phyloP scores from a whole-genome alignment of 192 early-diverging fungal species.

The Linnemannia hyalina region DNA sequence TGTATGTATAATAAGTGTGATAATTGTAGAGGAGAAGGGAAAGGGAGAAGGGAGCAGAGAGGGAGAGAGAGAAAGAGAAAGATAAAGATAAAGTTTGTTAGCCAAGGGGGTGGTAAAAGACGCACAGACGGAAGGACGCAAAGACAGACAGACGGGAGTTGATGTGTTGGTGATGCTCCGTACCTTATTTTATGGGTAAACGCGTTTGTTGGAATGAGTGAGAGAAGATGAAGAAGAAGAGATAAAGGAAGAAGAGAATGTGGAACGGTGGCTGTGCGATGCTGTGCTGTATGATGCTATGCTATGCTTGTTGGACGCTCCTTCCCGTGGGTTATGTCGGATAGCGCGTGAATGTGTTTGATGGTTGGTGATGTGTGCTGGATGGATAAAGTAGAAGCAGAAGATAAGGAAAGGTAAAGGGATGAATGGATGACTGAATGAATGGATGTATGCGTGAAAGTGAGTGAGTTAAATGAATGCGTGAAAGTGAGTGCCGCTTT shows the following conservation, averaged over 20 bases:
- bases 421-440: not conserved
- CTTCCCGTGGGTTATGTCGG: not conserved
- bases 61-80: conserved; percentile 1
- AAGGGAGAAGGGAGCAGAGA: not conserved
- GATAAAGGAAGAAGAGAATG: not conserved
- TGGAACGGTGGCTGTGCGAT: not conserved
- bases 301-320: not conserved
- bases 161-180: not conserved
- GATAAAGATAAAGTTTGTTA: conserved; percentile 2
- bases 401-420: not conserved
- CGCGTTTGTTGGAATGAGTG: not conserved
- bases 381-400: not conserved
- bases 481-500: not conserved
- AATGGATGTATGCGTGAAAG: not conserved
- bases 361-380: not conserved
- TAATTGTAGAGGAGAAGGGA: not conserved
- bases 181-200: not conserved
- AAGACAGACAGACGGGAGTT: not conserved
- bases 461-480: not conserved
- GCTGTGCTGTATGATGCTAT: not conserved
- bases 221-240: not conserved
- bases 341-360: not conserved
- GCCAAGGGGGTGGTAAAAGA: conserved; percentile 14
- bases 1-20: too few relatives aligned
- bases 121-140: not conserved